Percentiles rank a stretch among this genome's conserved stretches.
phyloP scores from a whole-genome alignment of 805 yeast genomes.

The Diddensiella santjacobensis region DNA sequence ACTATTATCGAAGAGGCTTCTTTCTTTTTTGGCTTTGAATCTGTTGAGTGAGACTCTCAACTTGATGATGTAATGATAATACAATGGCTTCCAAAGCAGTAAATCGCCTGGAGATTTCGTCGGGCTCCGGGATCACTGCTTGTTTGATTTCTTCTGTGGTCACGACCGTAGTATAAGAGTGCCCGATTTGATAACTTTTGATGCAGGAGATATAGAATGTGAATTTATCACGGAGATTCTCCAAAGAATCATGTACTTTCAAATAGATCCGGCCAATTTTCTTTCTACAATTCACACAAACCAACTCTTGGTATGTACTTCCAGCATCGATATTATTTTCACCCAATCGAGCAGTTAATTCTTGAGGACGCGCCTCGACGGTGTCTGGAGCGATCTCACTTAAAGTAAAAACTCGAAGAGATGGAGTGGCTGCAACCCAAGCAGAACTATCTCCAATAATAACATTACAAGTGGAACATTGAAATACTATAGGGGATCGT shows the following conservation, averaged over 20 bases:
- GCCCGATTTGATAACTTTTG: constrained; percentile 26
- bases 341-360: constrained; percentile 10
- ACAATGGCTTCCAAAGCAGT: constrained; percentile 19
- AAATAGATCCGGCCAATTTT: constrained; percentile 26
- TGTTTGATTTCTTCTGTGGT: constrained; percentile 8
- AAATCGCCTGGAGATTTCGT: constrained; percentile 16
- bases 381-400: constrained; percentile 14
- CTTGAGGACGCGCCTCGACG: constrained; percentile 9
- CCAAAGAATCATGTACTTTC: constrained; percentile 23
- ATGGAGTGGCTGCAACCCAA: constrained; percentile 26
- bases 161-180: background rate
- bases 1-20: background rate
- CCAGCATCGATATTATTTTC: constrained; percentile 23
- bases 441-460: constrained; percentile 28
- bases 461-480: constrained; percentile 24
- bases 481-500: constrained; percentile 27
- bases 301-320: constrained; percentile 22
- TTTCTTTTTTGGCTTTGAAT: background rate
- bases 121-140: constrained; percentile 13
- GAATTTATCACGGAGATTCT: constrained; percentile 22
- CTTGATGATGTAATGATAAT: constrained; percentile 8
- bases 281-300: constrained; percentile 22
- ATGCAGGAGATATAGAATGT: constrained; percentile 24
- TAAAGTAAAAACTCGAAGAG: constrained; percentile 23
- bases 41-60: constrained; percentile 3